Evolutionary conservation across 225 moss, liverwort and hornwort species (phyloP).

Genomic region (Physcomitrium patens): DNA sequence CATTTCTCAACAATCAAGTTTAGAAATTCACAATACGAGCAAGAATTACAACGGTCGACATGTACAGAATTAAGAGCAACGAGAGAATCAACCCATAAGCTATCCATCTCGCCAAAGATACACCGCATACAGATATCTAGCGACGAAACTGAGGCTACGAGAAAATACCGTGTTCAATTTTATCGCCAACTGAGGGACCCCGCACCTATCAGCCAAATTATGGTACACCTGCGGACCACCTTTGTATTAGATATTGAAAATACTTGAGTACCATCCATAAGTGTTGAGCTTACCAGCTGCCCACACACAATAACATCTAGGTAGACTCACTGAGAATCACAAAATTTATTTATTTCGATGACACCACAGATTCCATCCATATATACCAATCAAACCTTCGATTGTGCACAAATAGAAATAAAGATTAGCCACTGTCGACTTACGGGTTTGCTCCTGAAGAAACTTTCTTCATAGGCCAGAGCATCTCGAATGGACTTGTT

Average conservation of each 20-base stretch:
- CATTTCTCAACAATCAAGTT: background rate
- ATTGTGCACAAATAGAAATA: conserved; percentile 5
- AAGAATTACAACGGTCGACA: too few species aligned
- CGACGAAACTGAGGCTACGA: conserved; percentile 10
- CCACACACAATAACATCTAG: conserved; percentile 12
- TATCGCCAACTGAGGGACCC: conserved; percentile 90
- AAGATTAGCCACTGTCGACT: conserved; percentile 37
- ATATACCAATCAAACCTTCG: background rate
- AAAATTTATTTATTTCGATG: background rate
- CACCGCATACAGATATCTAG: background rate
- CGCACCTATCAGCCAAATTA: conserved; percentile 89
- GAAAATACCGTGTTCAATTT: conserved; percentile 72
- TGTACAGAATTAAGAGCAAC: background rate
- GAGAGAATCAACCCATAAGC: conserved; percentile 18
- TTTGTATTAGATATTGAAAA: conserved; percentile 16
- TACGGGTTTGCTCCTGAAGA: conserved; percentile 95
- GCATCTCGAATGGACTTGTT: conserved; percentile 94
- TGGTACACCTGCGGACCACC: conserved; percentile 82
- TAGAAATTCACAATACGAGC: too few species aligned
- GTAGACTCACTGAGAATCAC: conserved; percentile 9
- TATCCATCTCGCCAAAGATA: conserved; percentile 11
- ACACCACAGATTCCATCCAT: conserved; percentile 22
- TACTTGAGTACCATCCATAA: background rate
- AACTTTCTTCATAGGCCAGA: conserved; percentile 81
- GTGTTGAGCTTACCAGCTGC: conserved; percentile 1